Percentiles rank a stretch among this genome's conserved stretches.
Evolutionary conservation across 352 stramenopile species (phyloP).

Genomic region (Pythium myriotylum): DNA sequence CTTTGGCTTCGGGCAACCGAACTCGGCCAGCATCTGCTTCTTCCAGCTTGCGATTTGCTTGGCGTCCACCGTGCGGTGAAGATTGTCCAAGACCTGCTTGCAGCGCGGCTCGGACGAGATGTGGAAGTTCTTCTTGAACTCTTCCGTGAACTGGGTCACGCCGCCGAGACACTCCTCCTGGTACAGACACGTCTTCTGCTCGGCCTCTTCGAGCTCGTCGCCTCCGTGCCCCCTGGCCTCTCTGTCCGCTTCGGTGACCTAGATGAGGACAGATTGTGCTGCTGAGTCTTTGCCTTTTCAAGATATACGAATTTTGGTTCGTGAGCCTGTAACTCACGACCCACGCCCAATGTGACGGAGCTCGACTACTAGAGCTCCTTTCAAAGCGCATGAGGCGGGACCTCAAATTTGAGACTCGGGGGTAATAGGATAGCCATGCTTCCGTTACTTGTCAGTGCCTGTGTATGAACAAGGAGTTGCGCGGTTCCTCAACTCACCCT

Average conservation of each 20-base stretch:
- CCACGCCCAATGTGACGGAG: too few species aligned
- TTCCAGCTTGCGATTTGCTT: constrained; percentile 23
- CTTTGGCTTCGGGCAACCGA: constrained; percentile 15
- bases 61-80: constrained; percentile 3
- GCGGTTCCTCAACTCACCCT: too few species aligned
- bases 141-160: constrained; percentile 20
- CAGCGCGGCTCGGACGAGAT: constrained; percentile 21
- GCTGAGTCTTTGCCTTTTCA: constrained; percentile 3
- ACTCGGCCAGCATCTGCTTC: constrained; percentile 16
- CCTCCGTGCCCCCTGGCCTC: constrained; percentile 10
- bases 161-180: constrained; percentile 33
- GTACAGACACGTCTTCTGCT: constrained; percentile 32
- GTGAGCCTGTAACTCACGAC: too few species aligned
- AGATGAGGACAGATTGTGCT: not conserved
- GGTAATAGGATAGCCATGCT: too few species aligned
- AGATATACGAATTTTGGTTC: too few species aligned
- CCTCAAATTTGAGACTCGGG: too few species aligned
- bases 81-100: constrained; percentile 22
- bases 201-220: constrained; percentile 20
- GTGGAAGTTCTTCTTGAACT: constrained; percentile 29
- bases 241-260: constrained; percentile 16
- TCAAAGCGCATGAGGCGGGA: too few species aligned
- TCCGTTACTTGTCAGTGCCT: too few species aligned
- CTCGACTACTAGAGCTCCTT: too few species aligned
- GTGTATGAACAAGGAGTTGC: too few species aligned